Conservation (phyloP, 2,329 filamentous ascomycete species). For the Calonectria pauciramosa region DNA sequence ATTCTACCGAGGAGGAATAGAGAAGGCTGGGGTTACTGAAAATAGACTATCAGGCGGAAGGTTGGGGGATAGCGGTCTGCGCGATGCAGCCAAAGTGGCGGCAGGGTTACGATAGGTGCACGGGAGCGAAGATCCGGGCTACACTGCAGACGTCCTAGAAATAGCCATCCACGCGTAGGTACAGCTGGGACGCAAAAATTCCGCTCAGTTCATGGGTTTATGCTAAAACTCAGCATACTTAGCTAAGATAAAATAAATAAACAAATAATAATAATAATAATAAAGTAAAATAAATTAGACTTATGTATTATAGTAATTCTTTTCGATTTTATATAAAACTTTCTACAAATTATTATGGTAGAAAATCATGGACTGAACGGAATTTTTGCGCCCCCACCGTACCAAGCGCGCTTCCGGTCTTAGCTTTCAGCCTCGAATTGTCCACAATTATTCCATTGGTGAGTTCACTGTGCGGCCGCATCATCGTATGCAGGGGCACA, state of each 20-base stretch:
- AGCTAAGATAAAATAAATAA: no score
- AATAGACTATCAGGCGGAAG: not conserved
- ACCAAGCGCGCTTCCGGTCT: not conserved
- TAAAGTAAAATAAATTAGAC: no score
- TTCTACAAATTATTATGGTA: no score
- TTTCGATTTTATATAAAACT: no score
- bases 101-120: not conserved
- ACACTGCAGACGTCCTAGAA: not conserved
- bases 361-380: no score
- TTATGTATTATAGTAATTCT: no score
- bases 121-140: not conserved
- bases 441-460: not conserved
- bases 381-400: no score
- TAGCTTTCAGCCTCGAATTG: not conserved
- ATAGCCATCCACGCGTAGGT: not conserved
- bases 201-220: no score
- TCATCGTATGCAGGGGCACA: not conserved
- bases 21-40: not conserved
- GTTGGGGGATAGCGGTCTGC: not conserved
- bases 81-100: not conserved
- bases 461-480: not conserved
- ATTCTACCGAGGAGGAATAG: not conserved
- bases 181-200: no score
- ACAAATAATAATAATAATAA: no score
- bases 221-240: no score